These are phyloP conservation scores for Hypoxylon fuscum DNA, from an alignment of 495 filamentous ascomycete species.

Conservation along the genomic window DNA sequence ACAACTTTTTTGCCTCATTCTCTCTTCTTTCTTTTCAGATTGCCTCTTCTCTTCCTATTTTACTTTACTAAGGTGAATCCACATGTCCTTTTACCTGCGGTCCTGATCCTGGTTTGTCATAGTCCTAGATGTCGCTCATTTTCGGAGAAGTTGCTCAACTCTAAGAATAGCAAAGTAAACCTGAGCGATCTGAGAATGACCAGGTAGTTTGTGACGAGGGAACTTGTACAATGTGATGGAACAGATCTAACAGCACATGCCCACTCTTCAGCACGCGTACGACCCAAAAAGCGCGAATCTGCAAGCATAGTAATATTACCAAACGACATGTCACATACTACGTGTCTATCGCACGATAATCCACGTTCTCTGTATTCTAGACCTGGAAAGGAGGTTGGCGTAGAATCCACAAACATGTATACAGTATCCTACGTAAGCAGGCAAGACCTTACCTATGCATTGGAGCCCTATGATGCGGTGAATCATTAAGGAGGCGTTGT, in stretches of 20 bases:
- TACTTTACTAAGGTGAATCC: no score
- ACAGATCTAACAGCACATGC: not conserved
- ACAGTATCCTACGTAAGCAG: not conserved
- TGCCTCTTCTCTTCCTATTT: no score
- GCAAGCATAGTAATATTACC: constrained; percentile 22
- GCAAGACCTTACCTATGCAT: not conserved
- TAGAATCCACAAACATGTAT: not conserved
- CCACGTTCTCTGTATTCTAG: not conserved
- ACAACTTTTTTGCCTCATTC: no score
- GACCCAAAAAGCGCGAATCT: constrained; percentile 15
- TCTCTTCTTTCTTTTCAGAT: no score
- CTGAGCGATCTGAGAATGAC: no score
- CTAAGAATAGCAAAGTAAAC: no score
- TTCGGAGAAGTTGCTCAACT: no score
- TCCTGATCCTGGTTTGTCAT: no score
- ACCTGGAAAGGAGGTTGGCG: not conserved
- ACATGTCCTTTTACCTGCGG: no score
- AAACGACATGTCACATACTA: constrained; percentile 38
- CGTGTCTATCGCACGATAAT: constrained; percentile 19
- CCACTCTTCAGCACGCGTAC: constrained; percentile 6
- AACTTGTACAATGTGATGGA: constrained; percentile 1
- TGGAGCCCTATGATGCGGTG: constrained; percentile 5
- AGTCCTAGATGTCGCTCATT: no score
- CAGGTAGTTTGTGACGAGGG: not conserved
- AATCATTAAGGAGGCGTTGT: constrained; percentile 13